Base-by-base conservation (phyloP, 192 early-diverging fungal species). In the Globomyces pollinis-pini region DNA sequence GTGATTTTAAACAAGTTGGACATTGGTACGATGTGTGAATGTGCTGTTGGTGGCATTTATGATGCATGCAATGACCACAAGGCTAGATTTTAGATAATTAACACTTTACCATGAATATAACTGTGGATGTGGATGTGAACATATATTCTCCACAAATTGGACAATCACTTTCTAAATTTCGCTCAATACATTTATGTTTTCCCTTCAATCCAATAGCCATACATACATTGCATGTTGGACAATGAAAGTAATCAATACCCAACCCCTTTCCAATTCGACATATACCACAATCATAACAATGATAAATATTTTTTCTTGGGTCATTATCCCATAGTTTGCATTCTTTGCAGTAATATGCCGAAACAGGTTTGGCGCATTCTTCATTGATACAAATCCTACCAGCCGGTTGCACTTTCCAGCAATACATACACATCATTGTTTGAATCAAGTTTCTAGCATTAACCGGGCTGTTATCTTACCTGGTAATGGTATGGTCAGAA, bases 121-220 rank as follows among this genome's bases (percentile, higher is more conserved):
- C 84, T 0, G 77, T 78, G 8, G 80, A 78, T 1, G 85, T 85
- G 2, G 90, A 93, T 7, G 88, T 95, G 51, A 93, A 91, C 77
- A 98, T 85, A 65, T 86, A 87, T 61, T 98, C 93, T 23, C 91
- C 91, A 74, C 95, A 98, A 53, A 98, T 94, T 3, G 93, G 93
- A 57, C 95, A 98, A 66, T 96, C 88, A 52, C 84, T 80, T 59
- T 94, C 91, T 33, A 98, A 60, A 38, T 88, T 91, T 47, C 85
- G 77, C 66, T 98, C 95, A 44, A 89, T 91, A 63, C 95, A 98
- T 44, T 85, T 80, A 67, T 98, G 95, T 9, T 76, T 75, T 28
- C 83, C 76, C 58, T 88, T 83, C 13, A 87, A 74, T 23, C 63
- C 41, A 13, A 90, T 84, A 9, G 78, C 78, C 79, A 98, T 89